Conservation (phyloP, 257 asterid species). For the Capsicum chinense region DNA sequence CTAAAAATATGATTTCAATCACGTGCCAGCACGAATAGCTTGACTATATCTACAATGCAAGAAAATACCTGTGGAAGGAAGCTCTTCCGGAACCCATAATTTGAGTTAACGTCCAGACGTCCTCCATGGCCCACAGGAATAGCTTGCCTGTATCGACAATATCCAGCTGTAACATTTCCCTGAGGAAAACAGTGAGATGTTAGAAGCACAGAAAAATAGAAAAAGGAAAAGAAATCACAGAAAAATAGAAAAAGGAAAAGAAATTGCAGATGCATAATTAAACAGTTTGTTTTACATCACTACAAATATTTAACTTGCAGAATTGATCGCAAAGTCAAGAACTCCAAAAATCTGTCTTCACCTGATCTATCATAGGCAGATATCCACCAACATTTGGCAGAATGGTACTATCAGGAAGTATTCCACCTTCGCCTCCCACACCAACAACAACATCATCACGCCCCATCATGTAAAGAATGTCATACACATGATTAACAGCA, state of each 20-base stretch:
- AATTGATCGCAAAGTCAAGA: not conserved
- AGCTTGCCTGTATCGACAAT: constrained; percentile 84
- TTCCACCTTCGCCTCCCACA: constrained; percentile 89
- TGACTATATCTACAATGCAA: not conserved
- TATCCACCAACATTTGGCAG: constrained; percentile 80
- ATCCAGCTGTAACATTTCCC: constrained; percentile 76
- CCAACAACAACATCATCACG: constrained; percentile 82
- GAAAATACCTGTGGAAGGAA: constrained; percentile 79
- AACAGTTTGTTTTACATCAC: not conserved
- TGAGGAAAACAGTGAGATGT: constrained; percentile 29
- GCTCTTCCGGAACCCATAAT: constrained; percentile 68
- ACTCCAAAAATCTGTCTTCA: constrained; percentile 26
- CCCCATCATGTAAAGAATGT: constrained; percentile 87
- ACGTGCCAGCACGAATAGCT: not conserved
- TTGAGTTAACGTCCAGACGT: constrained; percentile 66
- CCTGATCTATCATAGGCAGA: constrained; percentile 89
- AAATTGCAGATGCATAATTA: not conserved
- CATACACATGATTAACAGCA: constrained; percentile 72
- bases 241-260: not conserved
- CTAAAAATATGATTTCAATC: not conserved
- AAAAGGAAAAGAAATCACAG: no score
- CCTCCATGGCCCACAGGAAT: constrained; percentile 81
- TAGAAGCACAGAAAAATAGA: not conserved
- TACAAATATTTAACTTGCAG: not conserved
- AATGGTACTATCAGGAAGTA: constrained; percentile 68